Conservation (phyloP, 345 rosid genomes). For the Populus ilicifolia region DNA sequence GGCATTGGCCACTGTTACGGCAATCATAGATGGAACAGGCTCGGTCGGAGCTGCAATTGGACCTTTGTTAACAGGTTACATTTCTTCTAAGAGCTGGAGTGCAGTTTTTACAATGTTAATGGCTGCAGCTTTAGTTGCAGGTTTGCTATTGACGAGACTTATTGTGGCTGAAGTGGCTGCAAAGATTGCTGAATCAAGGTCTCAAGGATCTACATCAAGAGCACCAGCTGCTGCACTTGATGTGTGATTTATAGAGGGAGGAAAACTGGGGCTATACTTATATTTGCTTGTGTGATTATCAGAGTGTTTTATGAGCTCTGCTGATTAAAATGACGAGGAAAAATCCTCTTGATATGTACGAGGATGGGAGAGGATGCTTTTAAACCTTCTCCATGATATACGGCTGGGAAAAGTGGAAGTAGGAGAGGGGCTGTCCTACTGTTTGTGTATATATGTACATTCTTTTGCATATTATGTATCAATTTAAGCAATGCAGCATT, state of each 20-base stretch:
- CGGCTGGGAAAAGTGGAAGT: neutral
- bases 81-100: conserved; percentile 79
- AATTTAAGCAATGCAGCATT: conserved; percentile 2
- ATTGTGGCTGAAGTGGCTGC: conserved; percentile 71
- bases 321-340: conserved; percentile 16
- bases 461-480: conserved; percentile 2
- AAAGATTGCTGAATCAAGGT: conserved; percentile 53
- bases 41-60: conserved; percentile 96
- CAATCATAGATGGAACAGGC: conserved; percentile 96
- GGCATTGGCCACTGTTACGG: conserved; percentile 94
- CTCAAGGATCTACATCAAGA: conserved; percentile 25
- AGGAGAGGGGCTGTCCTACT: neutral
- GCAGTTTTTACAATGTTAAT: conserved; percentile 89
- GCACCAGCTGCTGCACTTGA: conserved; percentile 15
- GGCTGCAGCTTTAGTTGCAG: conserved; percentile 80
- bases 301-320: conserved; percentile 1
- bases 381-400: conserved; percentile 14
- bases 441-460: conserved; percentile 11
- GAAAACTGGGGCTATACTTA: neutral
- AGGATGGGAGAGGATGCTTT: conserved; percentile 23
- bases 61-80: conserved; percentile 85
- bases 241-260: conserved; percentile 13
- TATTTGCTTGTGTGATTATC: conserved; percentile 4
- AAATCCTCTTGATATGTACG: conserved; percentile 5
- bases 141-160: conserved; percentile 70